Conservation (phyloP, 768 basidiomycete genomes). For the Rhizopogon vinicolor region DNA sequence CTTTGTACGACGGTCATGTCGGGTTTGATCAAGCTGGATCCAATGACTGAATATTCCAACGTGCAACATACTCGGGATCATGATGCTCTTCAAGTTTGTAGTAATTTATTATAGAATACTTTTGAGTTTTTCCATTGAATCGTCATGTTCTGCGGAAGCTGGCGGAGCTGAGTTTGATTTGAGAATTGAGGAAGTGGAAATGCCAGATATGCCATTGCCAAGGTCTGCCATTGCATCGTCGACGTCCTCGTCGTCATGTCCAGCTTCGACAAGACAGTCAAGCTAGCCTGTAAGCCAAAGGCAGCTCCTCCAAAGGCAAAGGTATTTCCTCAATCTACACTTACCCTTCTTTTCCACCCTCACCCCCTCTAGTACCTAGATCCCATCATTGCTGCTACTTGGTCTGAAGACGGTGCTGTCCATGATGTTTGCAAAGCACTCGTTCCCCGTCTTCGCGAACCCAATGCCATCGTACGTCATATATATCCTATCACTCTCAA, state of each 20-base stretch:
- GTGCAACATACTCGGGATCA: no score
- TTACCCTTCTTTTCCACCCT: conserved; percentile 1
- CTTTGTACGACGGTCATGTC: no score
- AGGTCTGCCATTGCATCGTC: conserved; percentile 3
- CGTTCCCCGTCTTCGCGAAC: conserved; percentile 79
- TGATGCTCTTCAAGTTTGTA: no score
- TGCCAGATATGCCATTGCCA: background rate
- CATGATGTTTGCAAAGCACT: conserved; percentile 92
- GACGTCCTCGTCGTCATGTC: conserved; percentile 41
- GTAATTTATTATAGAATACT: no score
- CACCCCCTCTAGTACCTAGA: conserved; percentile 74
- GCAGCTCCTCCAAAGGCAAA: conserved; percentile 94
- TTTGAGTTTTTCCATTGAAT: no score
- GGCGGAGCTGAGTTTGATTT: conserved; percentile 19
- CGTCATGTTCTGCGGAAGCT: background rate
- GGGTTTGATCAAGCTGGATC: no score
- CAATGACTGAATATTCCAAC: no score
- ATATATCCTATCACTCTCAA: background rate
- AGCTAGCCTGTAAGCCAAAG: conserved; percentile 97
- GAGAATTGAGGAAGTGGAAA: conserved; percentile 4
- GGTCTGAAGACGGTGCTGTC: conserved; percentile 90
- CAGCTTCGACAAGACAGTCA: conserved; percentile 88
- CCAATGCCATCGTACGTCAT: conserved; percentile 80
- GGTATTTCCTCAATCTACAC: conserved; percentile 36
- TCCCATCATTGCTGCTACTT: conserved; percentile 95